Evolutionary conservation across 2,329 filamentous ascomycete genomes (phyloP).

Genomic region (Parastagonospora avenae): DNA sequence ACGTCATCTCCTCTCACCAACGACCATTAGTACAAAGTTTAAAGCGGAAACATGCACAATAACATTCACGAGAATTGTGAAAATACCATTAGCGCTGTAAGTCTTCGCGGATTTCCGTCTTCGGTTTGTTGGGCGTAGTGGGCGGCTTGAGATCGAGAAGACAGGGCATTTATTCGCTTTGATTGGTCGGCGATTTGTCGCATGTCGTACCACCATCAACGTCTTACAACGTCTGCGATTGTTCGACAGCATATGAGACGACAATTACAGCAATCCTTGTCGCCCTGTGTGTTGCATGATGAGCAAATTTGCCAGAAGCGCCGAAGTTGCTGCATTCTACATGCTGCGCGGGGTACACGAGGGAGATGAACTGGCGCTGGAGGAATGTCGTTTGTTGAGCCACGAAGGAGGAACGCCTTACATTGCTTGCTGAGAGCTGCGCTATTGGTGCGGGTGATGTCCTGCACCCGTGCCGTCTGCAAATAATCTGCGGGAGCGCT

Average conservation of each 20-base stretch:
- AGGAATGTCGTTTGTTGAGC: neutral
- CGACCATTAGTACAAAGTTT: neutral
- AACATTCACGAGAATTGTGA: neutral
- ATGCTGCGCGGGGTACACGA: slow-evolving; percentile 1
- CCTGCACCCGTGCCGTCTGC: slow-evolving; percentile 25
- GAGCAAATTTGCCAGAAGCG: neutral
- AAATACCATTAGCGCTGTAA: slow-evolving; percentile 21
- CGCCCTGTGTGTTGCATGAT: slow-evolving; percentile 1
- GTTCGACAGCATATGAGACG: slow-evolving; percentile 23
- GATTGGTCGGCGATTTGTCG: slow-evolving; percentile 28
- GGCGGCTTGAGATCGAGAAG: slow-evolving; percentile 30
- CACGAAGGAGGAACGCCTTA: slow-evolving; percentile 1
- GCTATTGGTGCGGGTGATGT: slow-evolving; percentile 25
- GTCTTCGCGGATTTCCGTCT: slow-evolving; percentile 10
- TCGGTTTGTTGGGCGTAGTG: slow-evolving; percentile 32
- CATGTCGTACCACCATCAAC: slow-evolving; percentile 25
- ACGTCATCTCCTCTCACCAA: neutral
- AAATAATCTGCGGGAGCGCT: slow-evolving; percentile 37
- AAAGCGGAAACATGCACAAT: neutral
- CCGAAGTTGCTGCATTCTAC: neutral
- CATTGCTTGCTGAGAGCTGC: neutral
- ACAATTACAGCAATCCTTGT: slow-evolving; percentile 12
- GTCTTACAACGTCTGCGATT: slow-evolving; percentile 31
- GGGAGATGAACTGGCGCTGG: slow-evolving; percentile 2
- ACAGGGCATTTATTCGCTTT: slow-evolving; percentile 24